phyloP scores from a whole-genome alignment of 257 asterid genomes.

The Leptodermis oblonga region DNA sequence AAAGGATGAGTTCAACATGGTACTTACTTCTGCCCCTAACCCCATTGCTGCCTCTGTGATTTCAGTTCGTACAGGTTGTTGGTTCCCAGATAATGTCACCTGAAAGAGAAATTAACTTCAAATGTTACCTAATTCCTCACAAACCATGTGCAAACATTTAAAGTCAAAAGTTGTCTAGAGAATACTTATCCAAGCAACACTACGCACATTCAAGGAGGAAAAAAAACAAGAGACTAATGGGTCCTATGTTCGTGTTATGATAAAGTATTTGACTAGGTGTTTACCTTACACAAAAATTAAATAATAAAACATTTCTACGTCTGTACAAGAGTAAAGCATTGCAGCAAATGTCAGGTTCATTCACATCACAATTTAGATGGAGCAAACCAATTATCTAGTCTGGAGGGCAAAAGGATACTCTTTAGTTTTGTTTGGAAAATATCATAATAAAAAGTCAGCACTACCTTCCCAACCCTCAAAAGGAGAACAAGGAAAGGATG shows the following conservation, averaged over 20 bases:
- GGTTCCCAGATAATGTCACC: slow-evolving; percentile 96
- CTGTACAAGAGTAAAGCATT: neutral
- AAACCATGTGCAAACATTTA: neutral
- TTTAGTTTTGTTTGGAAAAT: neutral
- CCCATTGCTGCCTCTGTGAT: slow-evolving; percentile 98
- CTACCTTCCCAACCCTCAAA: neutral
- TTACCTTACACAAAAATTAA: neutral
- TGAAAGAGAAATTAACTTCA: slow-evolving; percentile 21
- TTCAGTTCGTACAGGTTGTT: slow-evolving; percentile 89
- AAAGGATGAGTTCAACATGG: slow-evolving; percentile 4
- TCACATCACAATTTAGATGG: neutral
- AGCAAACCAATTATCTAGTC: neutral
- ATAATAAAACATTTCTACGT: neutral
- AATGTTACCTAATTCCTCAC: slow-evolving; percentile 9
- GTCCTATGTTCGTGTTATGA: neutral
- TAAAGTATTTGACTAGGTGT: neutral
- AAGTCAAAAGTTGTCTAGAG: neutral
- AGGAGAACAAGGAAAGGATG: neutral
- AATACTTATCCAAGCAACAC: slow-evolving; percentile 2
- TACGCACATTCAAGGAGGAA: neutral
- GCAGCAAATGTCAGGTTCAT: neutral
- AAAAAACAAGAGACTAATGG: neutral
- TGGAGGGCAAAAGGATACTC: neutral
- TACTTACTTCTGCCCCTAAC: slow-evolving; percentile 78
- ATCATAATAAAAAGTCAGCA: neutral